Percentiles rank a stretch among this genome's conserved stretches.
Evolutionary conservation across 2,329 filamentous ascomycete species (phyloP).

Genomic region (Calonectria hongkongensis): DNA sequence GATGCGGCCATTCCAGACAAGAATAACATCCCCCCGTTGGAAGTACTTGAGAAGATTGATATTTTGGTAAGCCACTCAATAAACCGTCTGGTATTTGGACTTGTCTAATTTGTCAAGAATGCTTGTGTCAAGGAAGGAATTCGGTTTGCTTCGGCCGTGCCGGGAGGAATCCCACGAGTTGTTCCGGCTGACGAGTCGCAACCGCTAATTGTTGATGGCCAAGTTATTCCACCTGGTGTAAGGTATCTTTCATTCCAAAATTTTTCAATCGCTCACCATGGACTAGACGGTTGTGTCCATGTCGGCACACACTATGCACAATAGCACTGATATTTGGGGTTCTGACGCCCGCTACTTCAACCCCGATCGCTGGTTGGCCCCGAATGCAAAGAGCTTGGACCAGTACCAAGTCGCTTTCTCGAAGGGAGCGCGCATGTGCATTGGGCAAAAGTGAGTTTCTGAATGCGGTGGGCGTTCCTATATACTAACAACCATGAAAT

Average conservation of each 20-base stretch:
- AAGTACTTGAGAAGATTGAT: not conserved
- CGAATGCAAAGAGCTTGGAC: not conserved
- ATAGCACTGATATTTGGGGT: slow-evolving; percentile 7
- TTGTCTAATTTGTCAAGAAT: not conserved
- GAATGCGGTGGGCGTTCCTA: no score
- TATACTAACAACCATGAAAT: not conserved
- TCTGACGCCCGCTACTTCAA: not conserved
- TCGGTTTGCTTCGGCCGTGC: not conserved
- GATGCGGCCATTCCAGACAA: slow-evolving; percentile 12
- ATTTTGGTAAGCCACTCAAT: not conserved
- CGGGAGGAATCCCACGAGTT: not conserved
- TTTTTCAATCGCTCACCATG: not conserved
- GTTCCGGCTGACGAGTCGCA: slow-evolving; percentile 1
- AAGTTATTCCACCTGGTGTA: not conserved
- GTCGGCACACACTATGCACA: slow-evolving; percentile 9
- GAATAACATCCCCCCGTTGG: not conserved
- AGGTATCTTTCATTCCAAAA: not conserved
- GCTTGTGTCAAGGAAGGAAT: slow-evolving; percentile 14
- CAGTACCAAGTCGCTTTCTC: slow-evolving; percentile 8
- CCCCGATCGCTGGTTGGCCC: not conserved
- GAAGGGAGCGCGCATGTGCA: slow-evolving; percentile 9
- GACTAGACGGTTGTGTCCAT: not conserved
- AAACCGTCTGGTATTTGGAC: not conserved
- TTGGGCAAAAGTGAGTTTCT: slow-evolving; percentile 4
- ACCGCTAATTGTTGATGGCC: not conserved